These are phyloP conservation scores for Avena sativa DNA, from an alignment of 176 grass and related monocot species.

Conservation along the genomic window DNA sequence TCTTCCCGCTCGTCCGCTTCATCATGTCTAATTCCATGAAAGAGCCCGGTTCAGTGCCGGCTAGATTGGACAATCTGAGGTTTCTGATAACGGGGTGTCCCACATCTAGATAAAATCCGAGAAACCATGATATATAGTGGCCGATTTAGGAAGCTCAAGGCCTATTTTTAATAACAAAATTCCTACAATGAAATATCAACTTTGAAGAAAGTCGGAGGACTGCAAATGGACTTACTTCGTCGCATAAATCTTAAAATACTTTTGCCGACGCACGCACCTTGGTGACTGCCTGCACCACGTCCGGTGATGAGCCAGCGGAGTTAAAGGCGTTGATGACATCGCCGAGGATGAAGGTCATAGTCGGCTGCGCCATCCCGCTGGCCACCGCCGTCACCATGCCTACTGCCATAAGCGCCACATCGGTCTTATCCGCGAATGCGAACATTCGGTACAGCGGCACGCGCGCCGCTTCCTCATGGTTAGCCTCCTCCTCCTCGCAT, in stretches of 20 bases:
- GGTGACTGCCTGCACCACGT: conserved; percentile 44
- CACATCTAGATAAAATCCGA: too few relatives aligned
- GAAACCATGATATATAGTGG: too few relatives aligned
- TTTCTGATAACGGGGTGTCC: too few relatives aligned
- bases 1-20: too few relatives aligned
- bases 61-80: too few relatives aligned
- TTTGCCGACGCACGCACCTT: conserved; percentile 40
- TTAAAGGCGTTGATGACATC: conserved; percentile 74
- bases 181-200: too few relatives aligned
- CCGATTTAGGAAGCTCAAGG: too few relatives aligned
- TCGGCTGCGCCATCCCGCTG: conserved; percentile 70
- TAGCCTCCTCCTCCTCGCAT: neutral
- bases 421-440: conserved; percentile 57
- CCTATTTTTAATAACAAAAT: too few relatives aligned
- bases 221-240: too few relatives aligned
- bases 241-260: neutral
- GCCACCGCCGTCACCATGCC: conserved; percentile 51
- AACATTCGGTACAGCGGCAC: conserved; percentile 65
- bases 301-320: neutral
- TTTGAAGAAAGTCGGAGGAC: too few relatives aligned
- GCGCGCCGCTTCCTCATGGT: neutral
- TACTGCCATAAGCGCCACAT: conserved; percentile 63
- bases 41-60: too few relatives aligned
- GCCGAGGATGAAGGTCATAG: conserved; percentile 84
- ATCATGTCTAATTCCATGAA: too few relatives aligned